A percentile compares a stretch with the other conserved stretches of the same genome.
Evolutionary conservation across 2,329 filamentous ascomycete species (phyloP).

Genomic region (Colletotrichum sp.): DNA sequence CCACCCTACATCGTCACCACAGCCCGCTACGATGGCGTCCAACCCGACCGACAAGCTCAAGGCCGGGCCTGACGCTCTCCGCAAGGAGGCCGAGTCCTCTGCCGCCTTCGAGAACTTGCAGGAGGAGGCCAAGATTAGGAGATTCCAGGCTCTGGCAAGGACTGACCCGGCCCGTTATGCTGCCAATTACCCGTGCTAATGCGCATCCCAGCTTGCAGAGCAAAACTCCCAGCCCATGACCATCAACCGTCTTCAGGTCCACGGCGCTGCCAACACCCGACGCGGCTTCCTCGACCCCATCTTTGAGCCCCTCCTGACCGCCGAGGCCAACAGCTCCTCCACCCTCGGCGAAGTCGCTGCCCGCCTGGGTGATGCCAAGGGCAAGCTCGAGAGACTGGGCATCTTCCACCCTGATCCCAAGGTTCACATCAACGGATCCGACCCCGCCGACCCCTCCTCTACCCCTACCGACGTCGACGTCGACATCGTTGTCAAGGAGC

Average conservation of each 20-base stretch:
- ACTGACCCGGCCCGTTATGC: not conserved
- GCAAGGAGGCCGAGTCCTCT: conserved; percentile 42
- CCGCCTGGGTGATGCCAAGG: conserved; percentile 72
- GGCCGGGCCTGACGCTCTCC: conserved; percentile 39
- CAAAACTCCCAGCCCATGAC: conserved; percentile 68
- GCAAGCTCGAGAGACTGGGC: conserved; percentile 81
- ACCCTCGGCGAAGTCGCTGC: conserved; percentile 81
- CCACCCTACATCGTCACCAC: conserved; percentile 26
- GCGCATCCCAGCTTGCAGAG: conserved; percentile 7
- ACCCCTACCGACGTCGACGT: conserved; percentile 82
- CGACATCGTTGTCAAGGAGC: conserved; percentile 82
- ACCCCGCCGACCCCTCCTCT: conserved; percentile 70
- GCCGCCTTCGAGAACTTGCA: conserved; percentile 39
- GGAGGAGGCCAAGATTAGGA: conserved; percentile 43
- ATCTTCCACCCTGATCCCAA: conserved; percentile 87
- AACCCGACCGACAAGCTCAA: conserved; percentile 45
- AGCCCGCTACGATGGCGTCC: conserved; percentile 33
- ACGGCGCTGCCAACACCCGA: conserved; percentile 85
- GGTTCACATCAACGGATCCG: conserved; percentile 81
- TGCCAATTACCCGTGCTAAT: not conserved
- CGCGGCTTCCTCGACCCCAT: conserved; percentile 82
- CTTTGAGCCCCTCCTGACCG: conserved; percentile 77
- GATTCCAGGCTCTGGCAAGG: conserved; percentile 41
- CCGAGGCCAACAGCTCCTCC: conserved; percentile 69
- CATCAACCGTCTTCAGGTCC: conserved; percentile 82